Evolutionary conservation across 352 stramenopile species (phyloP).

Genomic region (Thraustochytrium striatum): DNA sequence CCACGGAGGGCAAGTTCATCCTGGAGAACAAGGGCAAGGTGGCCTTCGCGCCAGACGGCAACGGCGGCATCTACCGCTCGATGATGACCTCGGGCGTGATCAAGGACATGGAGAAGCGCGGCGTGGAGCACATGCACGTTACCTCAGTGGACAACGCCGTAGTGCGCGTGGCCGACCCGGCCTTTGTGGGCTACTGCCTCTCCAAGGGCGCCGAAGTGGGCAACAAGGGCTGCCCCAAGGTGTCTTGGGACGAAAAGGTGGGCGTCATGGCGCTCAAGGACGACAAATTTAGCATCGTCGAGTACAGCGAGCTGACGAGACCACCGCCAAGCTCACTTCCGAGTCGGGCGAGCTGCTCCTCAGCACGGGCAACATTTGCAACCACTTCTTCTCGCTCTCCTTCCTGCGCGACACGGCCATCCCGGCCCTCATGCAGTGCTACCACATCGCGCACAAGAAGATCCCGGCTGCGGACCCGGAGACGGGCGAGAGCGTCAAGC

Average conservation of each 20-base stretch:
- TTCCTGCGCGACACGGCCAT: slow-evolving; percentile 66
- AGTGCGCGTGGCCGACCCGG: slow-evolving; percentile 87
- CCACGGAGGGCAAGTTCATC: slow-evolving; percentile 88
- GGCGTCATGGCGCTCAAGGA: slow-evolving; percentile 76
- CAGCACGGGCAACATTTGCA: slow-evolving; percentile 96
- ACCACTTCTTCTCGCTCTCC: slow-evolving; percentile 91
- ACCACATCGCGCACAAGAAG: slow-evolving; percentile 96
- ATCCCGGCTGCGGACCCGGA: slow-evolving; percentile 74
- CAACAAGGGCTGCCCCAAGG: slow-evolving; percentile 80
- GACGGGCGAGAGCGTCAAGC: slow-evolving; percentile 64
- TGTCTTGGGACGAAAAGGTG: slow-evolving; percentile 77
- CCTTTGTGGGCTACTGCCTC: slow-evolving; percentile 94
- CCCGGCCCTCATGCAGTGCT: slow-evolving; percentile 72
- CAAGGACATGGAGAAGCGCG: slow-evolving; percentile 68
- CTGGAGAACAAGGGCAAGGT: slow-evolving; percentile 76
- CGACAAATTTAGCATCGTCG: slow-evolving; percentile 82
- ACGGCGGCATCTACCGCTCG: slow-evolving; percentile 91
- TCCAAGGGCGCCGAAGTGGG: slow-evolving; percentile 83
- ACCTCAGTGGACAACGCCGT: slow-evolving; percentile 97
- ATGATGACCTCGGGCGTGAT: slow-evolving; percentile 81
- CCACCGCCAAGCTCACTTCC: slow-evolving; percentile 52
- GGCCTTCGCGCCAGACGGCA: slow-evolving; percentile 91
- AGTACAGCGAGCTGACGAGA: slow-evolving; percentile 93
- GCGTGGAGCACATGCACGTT: slow-evolving; percentile 89
- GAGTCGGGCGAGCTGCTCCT: slow-evolving; percentile 76